Evolutionary conservation across 805 yeast species (phyloP), one percentile per base, ranked within the genome.

Genomic region (Lachancea fermentati): DNA sequence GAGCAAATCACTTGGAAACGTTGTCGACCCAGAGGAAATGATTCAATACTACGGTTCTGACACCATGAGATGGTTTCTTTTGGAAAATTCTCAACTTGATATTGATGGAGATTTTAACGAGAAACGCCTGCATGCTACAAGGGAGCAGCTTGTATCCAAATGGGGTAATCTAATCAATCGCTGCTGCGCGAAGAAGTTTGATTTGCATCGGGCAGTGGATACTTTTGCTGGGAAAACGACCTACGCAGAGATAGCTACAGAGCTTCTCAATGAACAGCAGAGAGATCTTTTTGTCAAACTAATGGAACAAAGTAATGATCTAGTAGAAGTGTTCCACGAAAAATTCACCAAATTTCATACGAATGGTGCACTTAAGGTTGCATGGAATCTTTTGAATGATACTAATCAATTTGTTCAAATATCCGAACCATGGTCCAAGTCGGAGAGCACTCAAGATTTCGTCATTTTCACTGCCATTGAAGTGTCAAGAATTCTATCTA

Each of bases 1-100:
- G 98, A 85, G 95, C 37, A 93, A 93, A 54, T 81, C 94, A 42
- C 65, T 79, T 40, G 96, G 97, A 0, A 93, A 93, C 57, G 97
- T 91, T 7, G 94, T 91, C 4, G 97, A 93, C 54, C 98, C 98
- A 0, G 56, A 84, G 14, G 74, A 66, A n/a, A 69, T 81, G 22
- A 67, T 76, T 3, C 68, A 74, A 0, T 59, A 69, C 31, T 85
- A 83, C 52, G 96, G 88, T 0, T 60, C 71, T n/a, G 93, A 85
- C 58, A 63, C 85, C 0, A 63, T 88, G 31, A 69, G 96, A 46
- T 79, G 85, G 62, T 87, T 79, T 56, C 63, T 93, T 43, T 71
- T 81, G 62, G 85, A 81, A 50, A 81, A 81, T 55, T 81, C 95
- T 1, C 78, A 79, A 28, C 62, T 93, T 25, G 81, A 76, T 18